Percentiles rank a stretch among this genome's conserved stretches.
These are phyloP conservation scores for Daedaleopsis nitida DNA, from an alignment of 768 basidiomycete genomes.

Conservation along the genomic window DNA sequence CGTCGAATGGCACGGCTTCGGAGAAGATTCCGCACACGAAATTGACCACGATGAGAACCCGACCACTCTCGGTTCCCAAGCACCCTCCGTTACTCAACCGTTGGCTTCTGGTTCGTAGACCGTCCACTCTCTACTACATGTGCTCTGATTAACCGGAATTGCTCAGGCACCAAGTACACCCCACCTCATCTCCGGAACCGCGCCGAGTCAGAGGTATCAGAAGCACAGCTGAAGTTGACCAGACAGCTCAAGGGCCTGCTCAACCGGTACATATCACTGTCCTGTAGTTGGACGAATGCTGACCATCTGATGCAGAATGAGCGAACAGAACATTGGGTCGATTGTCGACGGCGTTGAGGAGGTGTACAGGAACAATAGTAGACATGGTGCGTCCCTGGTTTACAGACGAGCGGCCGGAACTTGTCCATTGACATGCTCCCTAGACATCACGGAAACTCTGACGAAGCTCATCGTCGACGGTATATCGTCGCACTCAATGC, in stretches of 20 bases:
- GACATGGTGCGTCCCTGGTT: constrained; percentile 62
- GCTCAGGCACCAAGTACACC: constrained; percentile 59
- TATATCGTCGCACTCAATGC: constrained; percentile 76
- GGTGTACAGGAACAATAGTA: constrained; percentile 71
- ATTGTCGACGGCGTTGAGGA: constrained; percentile 77
- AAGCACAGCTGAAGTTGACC: constrained; percentile 57
- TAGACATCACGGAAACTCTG: constrained; percentile 82
- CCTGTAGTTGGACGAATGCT: neutral
- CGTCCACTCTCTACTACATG: neutral
- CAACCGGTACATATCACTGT: constrained; percentile 60
- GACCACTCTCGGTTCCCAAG: neutral
- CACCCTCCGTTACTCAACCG: neutral
- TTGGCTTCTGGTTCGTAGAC: neutral
- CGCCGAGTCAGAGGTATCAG: constrained; percentile 40
- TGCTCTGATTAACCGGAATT: neutral
- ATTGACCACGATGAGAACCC: constrained; percentile 6
- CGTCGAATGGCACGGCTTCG: constrained; percentile 32
- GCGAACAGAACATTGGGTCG: constrained; percentile 82
- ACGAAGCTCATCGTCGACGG: constrained; percentile 77
- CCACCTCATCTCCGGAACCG: constrained; percentile 75
- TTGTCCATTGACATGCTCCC: neutral
- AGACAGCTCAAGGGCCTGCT: constrained; percentile 84
- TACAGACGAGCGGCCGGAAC: neutral
- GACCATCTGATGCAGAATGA: constrained; percentile 58
- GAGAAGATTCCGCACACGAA: neutral